Conservation (phyloP, 305 asterid species). For the Fraxinus sp. region DNA sequence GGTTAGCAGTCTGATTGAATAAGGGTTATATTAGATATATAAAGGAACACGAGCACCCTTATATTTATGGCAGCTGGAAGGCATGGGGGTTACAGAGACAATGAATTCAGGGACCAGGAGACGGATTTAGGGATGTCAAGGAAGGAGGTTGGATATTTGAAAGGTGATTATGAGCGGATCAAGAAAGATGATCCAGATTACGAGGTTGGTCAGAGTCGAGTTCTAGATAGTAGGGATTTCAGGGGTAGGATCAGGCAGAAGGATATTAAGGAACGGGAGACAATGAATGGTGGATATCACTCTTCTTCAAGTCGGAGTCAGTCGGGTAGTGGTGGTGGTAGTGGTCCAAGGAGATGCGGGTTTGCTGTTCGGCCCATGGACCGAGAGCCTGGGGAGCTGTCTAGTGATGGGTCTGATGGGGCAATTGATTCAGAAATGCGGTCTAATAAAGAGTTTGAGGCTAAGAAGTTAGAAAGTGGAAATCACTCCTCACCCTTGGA, state of each 20-base stretch:
- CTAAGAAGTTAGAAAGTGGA: constrained; percentile 38
- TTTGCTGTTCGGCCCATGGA: constrained; percentile 35
- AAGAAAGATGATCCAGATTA: constrained; percentile 40
- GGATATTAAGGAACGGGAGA: constrained; percentile 59
- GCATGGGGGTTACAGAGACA: constrained; percentile 64
- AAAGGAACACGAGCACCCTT: not conserved
- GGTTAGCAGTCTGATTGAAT: constrained; percentile 19
- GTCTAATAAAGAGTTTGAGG: constrained; percentile 31
- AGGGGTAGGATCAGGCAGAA: constrained; percentile 52
- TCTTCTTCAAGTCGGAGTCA: constrained; percentile 52
- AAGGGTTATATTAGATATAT: constrained; percentile 28
- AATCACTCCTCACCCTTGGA: constrained; percentile 28
- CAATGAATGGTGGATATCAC: constrained; percentile 40
- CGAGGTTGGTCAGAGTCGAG: constrained; percentile 30
- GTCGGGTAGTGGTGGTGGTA: constrained; percentile 43
- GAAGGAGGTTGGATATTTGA: constrained; percentile 45
- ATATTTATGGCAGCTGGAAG: constrained; percentile 72
- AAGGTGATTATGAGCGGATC: constrained; percentile 47
- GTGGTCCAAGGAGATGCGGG: constrained; percentile 33
- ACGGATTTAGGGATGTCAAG: constrained; percentile 49
- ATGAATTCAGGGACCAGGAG: constrained; percentile 61
- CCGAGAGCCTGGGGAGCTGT: constrained; percentile 89
- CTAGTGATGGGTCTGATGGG: constrained; percentile 84
- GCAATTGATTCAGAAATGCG: constrained; percentile 43
- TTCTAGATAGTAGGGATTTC: constrained; percentile 31